These are phyloP conservation scores for Graphilbum sp. DNA, from an alignment of 2,329 filamentous ascomycete genomes.

Conservation along the genomic window DNA sequence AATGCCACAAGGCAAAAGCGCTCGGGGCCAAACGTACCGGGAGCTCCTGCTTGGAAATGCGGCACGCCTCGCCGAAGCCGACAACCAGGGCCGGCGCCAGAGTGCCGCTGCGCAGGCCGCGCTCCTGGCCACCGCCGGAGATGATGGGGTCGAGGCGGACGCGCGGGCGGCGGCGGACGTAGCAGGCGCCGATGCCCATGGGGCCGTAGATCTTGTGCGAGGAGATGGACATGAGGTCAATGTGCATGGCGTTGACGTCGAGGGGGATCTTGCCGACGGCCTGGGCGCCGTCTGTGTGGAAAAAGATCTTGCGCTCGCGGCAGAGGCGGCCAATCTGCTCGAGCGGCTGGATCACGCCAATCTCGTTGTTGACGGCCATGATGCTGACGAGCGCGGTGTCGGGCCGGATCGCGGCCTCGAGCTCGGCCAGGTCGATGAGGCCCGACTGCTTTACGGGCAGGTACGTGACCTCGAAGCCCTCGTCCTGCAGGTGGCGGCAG, in stretches of 20 bases:
- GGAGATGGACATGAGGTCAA: slow-evolving; percentile 97
- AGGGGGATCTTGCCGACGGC: slow-evolving; percentile 97
- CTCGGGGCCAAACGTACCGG: slow-evolving; percentile 56
- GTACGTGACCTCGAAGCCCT: slow-evolving; percentile 95
- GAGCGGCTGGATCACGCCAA: slow-evolving; percentile 94
- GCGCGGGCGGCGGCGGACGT: slow-evolving; percentile 77
- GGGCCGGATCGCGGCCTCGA: slow-evolving; percentile 77
- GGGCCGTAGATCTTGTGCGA: slow-evolving; percentile 98
- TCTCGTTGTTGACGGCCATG: slow-evolving; percentile 99
- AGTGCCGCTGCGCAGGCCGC: slow-evolving; percentile 86
- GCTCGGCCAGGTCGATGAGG: slow-evolving; percentile 66
- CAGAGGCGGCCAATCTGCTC: slow-evolving; percentile 89
- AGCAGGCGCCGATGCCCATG: slow-evolving; percentile 94
- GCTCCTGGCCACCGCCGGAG: slow-evolving; percentile 87
- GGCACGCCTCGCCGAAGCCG: slow-evolving; percentile 89
- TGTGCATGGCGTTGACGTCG: slow-evolving; percentile 94
- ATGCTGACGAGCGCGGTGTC: slow-evolving; percentile 89
- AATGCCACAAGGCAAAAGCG: too few species aligned
- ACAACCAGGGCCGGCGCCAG: slow-evolving; percentile 77
- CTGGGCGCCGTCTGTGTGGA: slow-evolving; percentile 93
- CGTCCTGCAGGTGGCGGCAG: slow-evolving; percentile 89
- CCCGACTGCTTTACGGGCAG: slow-evolving; percentile 78
- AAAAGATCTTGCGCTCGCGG: slow-evolving; percentile 84
- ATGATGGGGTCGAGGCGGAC: slow-evolving; percentile 94
- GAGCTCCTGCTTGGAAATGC: slow-evolving; percentile 81